These are phyloP conservation scores for Hansenula lynferdii DNA, from an alignment of 1,139 yeast genomes.

Conservation along the genomic window DNA sequence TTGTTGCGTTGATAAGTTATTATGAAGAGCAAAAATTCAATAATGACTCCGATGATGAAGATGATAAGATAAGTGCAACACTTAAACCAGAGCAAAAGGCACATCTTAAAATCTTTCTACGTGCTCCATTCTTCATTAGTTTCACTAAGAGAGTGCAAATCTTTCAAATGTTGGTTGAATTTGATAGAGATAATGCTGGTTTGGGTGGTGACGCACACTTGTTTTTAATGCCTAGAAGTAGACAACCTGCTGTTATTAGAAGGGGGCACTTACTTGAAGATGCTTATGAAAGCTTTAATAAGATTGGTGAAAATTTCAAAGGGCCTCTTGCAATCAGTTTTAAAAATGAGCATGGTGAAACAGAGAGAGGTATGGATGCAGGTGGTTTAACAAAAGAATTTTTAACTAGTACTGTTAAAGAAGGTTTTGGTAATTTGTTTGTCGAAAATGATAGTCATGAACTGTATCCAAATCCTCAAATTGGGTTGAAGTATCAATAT, in stretches of 20 bases:
- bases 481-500: slow-evolving; percentile 33
- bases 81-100: slow-evolving; percentile 11
- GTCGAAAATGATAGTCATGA: slow-evolving; percentile 53
- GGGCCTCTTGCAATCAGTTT: slow-evolving; percentile 60
- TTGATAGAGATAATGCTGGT: slow-evolving; percentile 37
- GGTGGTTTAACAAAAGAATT: slow-evolving; percentile 96
- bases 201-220: slow-evolving; percentile 16
- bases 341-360: slow-evolving; percentile 64
- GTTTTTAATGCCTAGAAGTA: slow-evolving; percentile 13
- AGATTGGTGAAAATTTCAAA: slow-evolving; percentile 49
- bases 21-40: slow-evolving; percentile 19
- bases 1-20: slow-evolving; percentile 10
- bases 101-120: slow-evolving; percentile 47
- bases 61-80: slow-evolving; percentile 11
- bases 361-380: slow-evolving; percentile 86
- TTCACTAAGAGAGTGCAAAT: slow-evolving; percentile 70
- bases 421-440: slow-evolving; percentile 58
- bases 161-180: slow-evolving; percentile 58
- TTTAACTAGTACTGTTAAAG: slow-evolving; percentile 64
- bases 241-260: slow-evolving; percentile 50
- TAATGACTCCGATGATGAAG: slow-evolving; percentile 19
- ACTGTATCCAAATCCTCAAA: slow-evolving; percentile 70
- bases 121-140: slow-evolving; percentile 75
- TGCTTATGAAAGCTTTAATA: slow-evolving; percentile 57
- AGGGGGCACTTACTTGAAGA: slow-evolving; percentile 70